Conservation (phyloP, 176 grass and related monocot genomes). For the Otatea glauca region DNA sequence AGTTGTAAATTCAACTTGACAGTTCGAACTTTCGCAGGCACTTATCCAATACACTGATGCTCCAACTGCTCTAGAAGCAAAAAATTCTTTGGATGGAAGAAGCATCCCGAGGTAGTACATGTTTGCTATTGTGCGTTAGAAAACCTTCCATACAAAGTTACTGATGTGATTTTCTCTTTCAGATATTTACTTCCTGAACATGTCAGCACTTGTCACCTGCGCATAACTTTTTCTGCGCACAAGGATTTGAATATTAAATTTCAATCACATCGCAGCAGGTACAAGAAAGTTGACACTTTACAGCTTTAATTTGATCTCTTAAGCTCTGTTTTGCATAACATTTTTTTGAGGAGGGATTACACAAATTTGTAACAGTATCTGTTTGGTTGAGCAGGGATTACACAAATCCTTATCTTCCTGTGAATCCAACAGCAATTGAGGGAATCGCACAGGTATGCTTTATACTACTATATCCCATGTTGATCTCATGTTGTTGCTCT, state of each 20-base stretch:
- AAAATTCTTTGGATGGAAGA: constrained; percentile 94
- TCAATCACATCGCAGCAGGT: constrained; percentile 99
- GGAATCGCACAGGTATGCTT: constrained; percentile 71
- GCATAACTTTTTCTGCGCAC: constrained; percentile 95
- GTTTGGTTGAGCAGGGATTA: constrained; percentile 76
- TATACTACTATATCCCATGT: constrained; percentile 21
- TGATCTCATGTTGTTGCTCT: not conserved
- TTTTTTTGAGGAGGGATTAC: not conserved
- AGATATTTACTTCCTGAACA: constrained; percentile 93
- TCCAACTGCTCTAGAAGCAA: constrained; percentile 82
- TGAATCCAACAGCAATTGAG: constrained; percentile 89
- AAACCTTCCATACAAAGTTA: not conserved
- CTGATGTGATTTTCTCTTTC: constrained; percentile 41
- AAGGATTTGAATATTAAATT: constrained; percentile 99
- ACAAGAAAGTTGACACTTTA: constrained; percentile 20
- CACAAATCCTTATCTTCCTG: constrained; percentile 99
- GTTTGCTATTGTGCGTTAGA: constrained; percentile 18
- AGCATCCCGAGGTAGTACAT: constrained; percentile 84
- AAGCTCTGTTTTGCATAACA: constrained; percentile 20
- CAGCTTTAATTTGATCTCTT: not conserved
- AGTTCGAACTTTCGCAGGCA: constrained; percentile 59
- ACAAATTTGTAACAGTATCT: constrained; percentile 31
- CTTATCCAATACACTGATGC: constrained; percentile 96
- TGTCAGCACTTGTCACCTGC: constrained; percentile 72
- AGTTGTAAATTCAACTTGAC: constrained; percentile 17